phyloP scores from a whole-genome alignment of 139 green algal genomes.

The Raphidocelis subcapitata region DNA sequence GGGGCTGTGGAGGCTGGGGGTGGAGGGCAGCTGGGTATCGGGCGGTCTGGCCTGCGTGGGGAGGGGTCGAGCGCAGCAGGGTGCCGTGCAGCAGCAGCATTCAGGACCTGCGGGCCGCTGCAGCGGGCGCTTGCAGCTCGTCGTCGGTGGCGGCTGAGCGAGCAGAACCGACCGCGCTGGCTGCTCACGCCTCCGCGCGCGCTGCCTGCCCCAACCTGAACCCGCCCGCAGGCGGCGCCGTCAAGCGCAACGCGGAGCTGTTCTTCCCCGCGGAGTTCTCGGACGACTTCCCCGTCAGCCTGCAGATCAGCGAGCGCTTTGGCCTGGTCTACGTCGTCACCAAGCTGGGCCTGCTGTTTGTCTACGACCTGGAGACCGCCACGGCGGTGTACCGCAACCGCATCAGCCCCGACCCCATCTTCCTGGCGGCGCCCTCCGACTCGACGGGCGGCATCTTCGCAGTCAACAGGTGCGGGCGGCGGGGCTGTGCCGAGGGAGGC shows the following conservation, averaged over 20 bases:
- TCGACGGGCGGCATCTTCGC: conserved; percentile 86
- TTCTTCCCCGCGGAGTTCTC: conserved; percentile 99
- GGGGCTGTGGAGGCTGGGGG: background rate
- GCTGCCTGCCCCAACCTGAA: too few relatives aligned
- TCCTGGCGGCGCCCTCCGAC: conserved; percentile 79
- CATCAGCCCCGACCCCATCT: conserved; percentile 96
- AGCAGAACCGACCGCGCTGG: too few relatives aligned
- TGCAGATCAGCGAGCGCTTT: conserved; percentile 75
- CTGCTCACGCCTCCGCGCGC: too few relatives aligned
- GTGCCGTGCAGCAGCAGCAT: too few relatives aligned
- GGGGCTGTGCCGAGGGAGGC: too few relatives aligned
- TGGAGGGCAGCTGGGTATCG: background rate
- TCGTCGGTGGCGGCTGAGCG: too few relatives aligned
- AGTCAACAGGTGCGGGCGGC: conserved; percentile 83
- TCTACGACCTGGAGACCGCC: conserved; percentile 97
- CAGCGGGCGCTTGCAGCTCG: too few relatives aligned
- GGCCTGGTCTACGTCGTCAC: conserved; percentile 90
- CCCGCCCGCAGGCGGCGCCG: conserved; percentile 30
- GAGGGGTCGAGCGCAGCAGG: too few relatives aligned
- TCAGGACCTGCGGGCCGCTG: too few relatives aligned
- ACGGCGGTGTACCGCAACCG: conserved; percentile 96
- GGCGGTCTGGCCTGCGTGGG: too few relatives aligned
- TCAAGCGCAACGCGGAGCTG: conserved; percentile 87
- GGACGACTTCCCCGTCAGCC: conserved; percentile 99
- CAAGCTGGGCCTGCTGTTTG: conserved; percentile 98